phyloP scores from a whole-genome alignment of 768 basidiomycete species.

The Mycena kentingensis region DNA sequence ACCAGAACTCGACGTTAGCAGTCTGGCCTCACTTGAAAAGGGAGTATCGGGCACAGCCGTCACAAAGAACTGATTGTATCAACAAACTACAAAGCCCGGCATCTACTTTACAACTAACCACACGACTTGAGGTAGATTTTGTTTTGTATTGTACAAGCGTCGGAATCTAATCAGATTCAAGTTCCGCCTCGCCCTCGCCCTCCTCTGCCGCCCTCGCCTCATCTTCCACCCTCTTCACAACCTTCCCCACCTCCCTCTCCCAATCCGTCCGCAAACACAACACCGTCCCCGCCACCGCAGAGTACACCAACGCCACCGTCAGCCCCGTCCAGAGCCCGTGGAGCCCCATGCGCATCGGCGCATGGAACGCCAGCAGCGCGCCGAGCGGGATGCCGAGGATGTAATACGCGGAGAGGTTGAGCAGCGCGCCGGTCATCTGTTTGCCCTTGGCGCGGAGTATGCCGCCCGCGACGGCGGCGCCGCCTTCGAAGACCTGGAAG shows the following conservation, averaged over 20 bases:
- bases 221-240: constrained; percentile 49
- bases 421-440: constrained; percentile 75
- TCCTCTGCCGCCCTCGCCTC: too few relatives aligned
- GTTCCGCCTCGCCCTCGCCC: too few relatives aligned
- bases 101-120: too few relatives aligned
- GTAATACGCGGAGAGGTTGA: constrained; percentile 85
- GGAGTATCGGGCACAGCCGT: too few relatives aligned
- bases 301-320: constrained; percentile 64
- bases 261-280: constrained; percentile 65
- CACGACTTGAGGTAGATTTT: too few relatives aligned
- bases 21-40: too few relatives aligned
- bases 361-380: constrained; percentile 71
- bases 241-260: constrained; percentile 67
- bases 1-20: too few relatives aligned
- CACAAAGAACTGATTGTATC: too few relatives aligned
- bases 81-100: too few relatives aligned
- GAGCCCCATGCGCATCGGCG: constrained; percentile 55
- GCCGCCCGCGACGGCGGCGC: constrained; percentile 66
- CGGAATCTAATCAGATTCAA: too few relatives aligned
- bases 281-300: constrained; percentile 53
- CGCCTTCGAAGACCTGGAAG: constrained; percentile 86
- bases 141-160: too few relatives aligned
- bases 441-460: constrained; percentile 84
- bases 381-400: constrained; percentile 83
- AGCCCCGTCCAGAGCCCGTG: constrained; percentile 86